Conservation (phyloP, 768 basidiomycete species). For the Cytidiella melzeri region DNA sequence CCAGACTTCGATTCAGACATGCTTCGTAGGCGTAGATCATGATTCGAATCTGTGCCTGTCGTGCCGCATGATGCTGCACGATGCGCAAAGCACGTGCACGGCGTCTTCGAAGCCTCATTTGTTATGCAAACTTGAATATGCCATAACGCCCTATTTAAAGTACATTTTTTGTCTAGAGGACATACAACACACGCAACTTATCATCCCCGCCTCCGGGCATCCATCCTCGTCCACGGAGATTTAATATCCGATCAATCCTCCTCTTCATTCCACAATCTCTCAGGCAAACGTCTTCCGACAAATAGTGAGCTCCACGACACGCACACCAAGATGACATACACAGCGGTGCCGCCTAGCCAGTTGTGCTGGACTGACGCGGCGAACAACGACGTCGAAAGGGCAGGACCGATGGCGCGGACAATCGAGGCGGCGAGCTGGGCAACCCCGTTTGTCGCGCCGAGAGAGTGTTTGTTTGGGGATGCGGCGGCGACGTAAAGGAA, state of each 20-base stretch:
- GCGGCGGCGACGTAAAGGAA: constrained; percentile 29
- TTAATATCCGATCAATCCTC: not conserved
- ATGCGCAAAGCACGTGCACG: too few species aligned
- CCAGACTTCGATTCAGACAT: too few species aligned
- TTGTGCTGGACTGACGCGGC: constrained; percentile 42
- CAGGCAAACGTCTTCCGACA: constrained; percentile 16
- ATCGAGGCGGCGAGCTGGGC: constrained; percentile 47
- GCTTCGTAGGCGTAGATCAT: too few species aligned
- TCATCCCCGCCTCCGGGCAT: too few species aligned
- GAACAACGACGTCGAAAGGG: constrained; percentile 50
- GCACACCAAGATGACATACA: constrained; percentile 24
- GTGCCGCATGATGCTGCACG: too few species aligned
- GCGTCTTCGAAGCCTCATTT: too few species aligned
- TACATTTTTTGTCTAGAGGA: too few species aligned
- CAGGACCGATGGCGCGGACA: constrained; percentile 46
- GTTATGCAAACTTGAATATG: too few species aligned
- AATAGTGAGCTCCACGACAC: constrained; percentile 14
- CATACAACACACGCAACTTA: too few species aligned
- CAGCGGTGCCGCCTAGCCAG: constrained; percentile 40
- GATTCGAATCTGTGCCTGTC: too few species aligned
- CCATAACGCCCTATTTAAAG: too few species aligned
- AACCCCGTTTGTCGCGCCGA: constrained; percentile 50
- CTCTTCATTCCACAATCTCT: constrained; percentile 15
- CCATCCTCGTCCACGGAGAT: too few species aligned
- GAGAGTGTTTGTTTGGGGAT: constrained; percentile 25